phyloP scores from a whole-genome alignment of 2,329 filamentous ascomycete species.

The Cordyceps cicadae region DNA sequence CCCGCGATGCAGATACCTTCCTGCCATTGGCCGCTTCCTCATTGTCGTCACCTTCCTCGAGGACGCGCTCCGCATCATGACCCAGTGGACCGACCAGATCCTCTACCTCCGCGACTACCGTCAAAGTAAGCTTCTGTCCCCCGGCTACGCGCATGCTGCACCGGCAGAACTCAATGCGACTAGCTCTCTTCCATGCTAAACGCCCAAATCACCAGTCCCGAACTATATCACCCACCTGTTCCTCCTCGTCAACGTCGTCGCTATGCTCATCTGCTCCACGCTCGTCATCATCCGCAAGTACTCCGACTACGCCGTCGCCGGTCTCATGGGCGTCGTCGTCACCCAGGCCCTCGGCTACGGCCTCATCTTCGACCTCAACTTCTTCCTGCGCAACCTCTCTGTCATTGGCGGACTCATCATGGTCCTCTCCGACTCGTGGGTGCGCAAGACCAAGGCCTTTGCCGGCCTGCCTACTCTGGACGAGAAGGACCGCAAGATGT shows the following conservation, averaged over 20 bases:
- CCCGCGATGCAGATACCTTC: constrained; percentile 61
- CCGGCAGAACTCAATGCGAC: no score
- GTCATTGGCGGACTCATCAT: constrained; percentile 96
- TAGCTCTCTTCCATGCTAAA: constrained; percentile 1
- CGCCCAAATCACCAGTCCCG: constrained; percentile 55
- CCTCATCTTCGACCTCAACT: constrained; percentile 97
- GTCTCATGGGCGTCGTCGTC: constrained; percentile 83
- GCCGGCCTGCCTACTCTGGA: constrained; percentile 89
- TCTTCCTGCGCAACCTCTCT: constrained; percentile 97
- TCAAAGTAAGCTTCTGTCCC: constrained; percentile 58
- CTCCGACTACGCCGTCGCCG: constrained; percentile 85
- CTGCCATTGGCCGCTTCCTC: constrained; percentile 89
- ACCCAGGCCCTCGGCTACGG: constrained; percentile 94
- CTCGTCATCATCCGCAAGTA: constrained; percentile 88
- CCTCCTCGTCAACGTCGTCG: constrained; percentile 80
- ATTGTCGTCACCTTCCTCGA: constrained; percentile 98
- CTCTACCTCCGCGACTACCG: constrained; percentile 88
- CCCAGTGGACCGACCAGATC: constrained; percentile 94
- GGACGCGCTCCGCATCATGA: constrained; percentile 90
- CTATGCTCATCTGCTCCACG: constrained; percentile 73
- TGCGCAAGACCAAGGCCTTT: constrained; percentile 93
- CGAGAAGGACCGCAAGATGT: constrained; percentile 99
- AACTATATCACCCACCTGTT: constrained; percentile 85
- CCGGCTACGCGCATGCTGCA: neutral
- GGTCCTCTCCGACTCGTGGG: constrained; percentile 97